Percentiles rank a stretch among this genome's conserved stretches.
These are phyloP conservation scores for Podila clonocystis DNA, from an alignment of 192 early-diverging fungal species.

Conservation along the genomic window DNA sequence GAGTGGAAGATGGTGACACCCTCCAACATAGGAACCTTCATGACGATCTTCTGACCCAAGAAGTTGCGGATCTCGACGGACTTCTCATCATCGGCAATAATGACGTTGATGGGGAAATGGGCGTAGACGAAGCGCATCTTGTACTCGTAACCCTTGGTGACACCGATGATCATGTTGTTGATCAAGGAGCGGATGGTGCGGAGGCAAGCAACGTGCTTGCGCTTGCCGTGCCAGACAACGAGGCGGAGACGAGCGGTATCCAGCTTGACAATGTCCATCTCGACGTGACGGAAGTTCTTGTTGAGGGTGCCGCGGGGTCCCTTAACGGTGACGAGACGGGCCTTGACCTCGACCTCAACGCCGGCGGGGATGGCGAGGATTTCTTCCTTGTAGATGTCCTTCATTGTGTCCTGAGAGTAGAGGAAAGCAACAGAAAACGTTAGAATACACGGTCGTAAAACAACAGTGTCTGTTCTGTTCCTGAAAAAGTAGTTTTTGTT, in stretches of 20 bases:
- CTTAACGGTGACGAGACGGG: slow-evolving; percentile 86
- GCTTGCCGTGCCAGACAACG: slow-evolving; percentile 93
- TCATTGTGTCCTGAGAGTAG: slow-evolving; percentile 68
- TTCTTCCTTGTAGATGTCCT: slow-evolving; percentile 91
- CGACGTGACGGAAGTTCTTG: slow-evolving; percentile 94
- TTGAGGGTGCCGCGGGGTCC: slow-evolving; percentile 91
- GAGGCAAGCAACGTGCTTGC: slow-evolving; percentile 99
- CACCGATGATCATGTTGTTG: slow-evolving; percentile 97
- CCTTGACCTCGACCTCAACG: slow-evolving; percentile 88
- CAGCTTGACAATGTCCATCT: slow-evolving; percentile 87
- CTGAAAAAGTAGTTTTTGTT: not conserved
- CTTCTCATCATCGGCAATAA: slow-evolving; percentile 78
- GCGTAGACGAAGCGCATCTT: slow-evolving; percentile 99
- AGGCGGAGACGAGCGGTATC: slow-evolving; percentile 80
- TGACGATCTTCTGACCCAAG: slow-evolving; percentile 94
- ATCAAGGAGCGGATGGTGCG: slow-evolving; percentile 96
- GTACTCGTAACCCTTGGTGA: slow-evolving; percentile 99
- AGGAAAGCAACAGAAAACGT: not conserved
- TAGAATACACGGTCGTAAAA: not conserved
- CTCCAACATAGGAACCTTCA: slow-evolving; percentile 85
- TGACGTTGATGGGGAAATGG: slow-evolving; percentile 99
- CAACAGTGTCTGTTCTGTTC: not conserved
- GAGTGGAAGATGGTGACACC: slow-evolving; percentile 86
- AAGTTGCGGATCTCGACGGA: slow-evolving; percentile 98
- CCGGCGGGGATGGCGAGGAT: slow-evolving; percentile 91